Evolutionary conservation across 306 rosid species (phyloP), one percentile per base, ranked within the genome.

Genomic region (Boehmeria nivea): DNA sequence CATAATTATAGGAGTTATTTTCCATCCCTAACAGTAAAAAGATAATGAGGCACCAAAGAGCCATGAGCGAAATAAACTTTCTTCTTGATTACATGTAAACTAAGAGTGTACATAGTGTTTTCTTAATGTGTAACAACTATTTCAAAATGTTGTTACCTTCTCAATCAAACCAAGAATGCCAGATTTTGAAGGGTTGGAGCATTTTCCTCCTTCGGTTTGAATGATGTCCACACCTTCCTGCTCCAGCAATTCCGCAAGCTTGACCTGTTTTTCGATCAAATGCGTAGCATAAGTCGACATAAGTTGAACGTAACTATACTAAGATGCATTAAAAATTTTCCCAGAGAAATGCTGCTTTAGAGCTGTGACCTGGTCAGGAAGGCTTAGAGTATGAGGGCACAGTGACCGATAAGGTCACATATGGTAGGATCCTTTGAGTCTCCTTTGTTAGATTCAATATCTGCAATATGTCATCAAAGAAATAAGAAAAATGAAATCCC

Each of bases 141-240:
- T 5, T 33, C 7, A 11, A 11, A 11, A 11, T 4, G 5, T 33
- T 33, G 38, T 4, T 33, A 7, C 98, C 94, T 90, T 90, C 78
- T 90, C 98, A 33, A 90, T 84, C 83, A 90, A 80, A 73, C 98
- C 98, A 3, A 81, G 80, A 59, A 90, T 72, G 19, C 97, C 91
- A 47, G 94, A 78, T 54, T 78, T 71, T 44, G 95, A 81, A 45
- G 97, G 95, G 54, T 78, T 78, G 1, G 91, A 86, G 68, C 79
- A 70, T 66, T 86, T 90, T 69, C 97, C 97, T 72, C 97, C 95
- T 60, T 90, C 97, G 1, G 97, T 90, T 80, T 90, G 97, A 69
- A 86, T 90, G 74, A 90, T 59, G 68, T 90, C 88, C 1, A 65
- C 97, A 12, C 95, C 97, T 78, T 68, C 95, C 52, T 54, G 85